Evolutionary conservation across 495 filamentous ascomycete genomes (phyloP), one percentile per base, ranked within the genome.

Genomic region (Penicillium egyptiacum): DNA sequence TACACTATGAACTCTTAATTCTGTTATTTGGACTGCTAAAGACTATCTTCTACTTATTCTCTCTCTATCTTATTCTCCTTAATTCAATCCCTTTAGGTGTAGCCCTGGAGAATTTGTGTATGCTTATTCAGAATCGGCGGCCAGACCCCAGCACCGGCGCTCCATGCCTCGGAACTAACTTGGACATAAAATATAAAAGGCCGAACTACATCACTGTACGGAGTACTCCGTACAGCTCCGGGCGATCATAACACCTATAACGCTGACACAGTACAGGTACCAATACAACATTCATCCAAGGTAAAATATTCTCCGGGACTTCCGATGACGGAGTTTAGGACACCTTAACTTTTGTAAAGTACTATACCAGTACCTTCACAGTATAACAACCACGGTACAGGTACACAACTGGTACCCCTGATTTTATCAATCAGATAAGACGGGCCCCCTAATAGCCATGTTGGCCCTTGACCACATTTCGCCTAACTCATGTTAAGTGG

Each of bases 381-480:
- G 14, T 55, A n/a, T 4, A 11, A 9, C 10, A 12, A 28, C 23
- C 22, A 40, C 20, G 30, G 31, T 26, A 26, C 22, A 8, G 53
- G 53, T 55, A 55, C 53, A 8, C 12, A 1, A 14, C 1, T 3
- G 43, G 30, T 55, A 55, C 53, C n/a, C 43, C 23, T 20, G 45
- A 49, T 44, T 49, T 67, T 63, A 68, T 68, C 66, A 66, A 66
- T 66, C 63, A 60, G 66, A 68, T 68, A 68, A 68, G 65, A 58
- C 22, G 10, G 26, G 7, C 37, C 14, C 44, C 30, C 45, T 2
- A 33, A n/a, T 12, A 39, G 53, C 17, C 22, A 54, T 30, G 1
- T 30, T 17, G 42, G 20, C 51, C 46, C 57, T 58, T 37, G 42
- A 46, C 30, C 33, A 33, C 17, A 41, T 42, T 53, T 53, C 37